Base-by-base conservation (phyloP, 768 basidiomycete genomes). In the Auricularia auricula-judae region DNA sequence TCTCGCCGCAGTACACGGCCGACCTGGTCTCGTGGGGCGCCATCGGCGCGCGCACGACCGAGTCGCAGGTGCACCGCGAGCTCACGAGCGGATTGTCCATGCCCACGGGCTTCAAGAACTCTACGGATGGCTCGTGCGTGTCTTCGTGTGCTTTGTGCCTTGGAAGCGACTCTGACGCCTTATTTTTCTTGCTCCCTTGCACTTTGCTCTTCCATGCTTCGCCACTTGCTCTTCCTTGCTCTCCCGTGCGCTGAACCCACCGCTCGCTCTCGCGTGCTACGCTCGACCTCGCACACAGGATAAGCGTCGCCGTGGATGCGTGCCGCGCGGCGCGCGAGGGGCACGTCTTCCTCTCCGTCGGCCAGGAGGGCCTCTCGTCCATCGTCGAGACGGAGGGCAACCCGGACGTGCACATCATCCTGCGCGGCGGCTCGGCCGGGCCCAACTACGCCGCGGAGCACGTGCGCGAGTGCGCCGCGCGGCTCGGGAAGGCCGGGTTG, bases 91-190 rank as follows among this genome's bases (percentile, higher is more conserved):
- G 87, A 1, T 79, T 96, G n/a, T 92, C 90, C 16, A 93, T 96
- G 90, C 89, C 91, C 2, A 93, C 94, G 3, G 97, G 97, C 7
- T 98, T 99, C 85, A 99, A 99, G 78, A 99, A 99, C 71, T 91
- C 91, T 11, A 98, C 96, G 1, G 97, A 98, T 70, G 97, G 97
- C 44, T 54, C 53, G 53, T 42, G 39, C 39, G 39, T 42, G 29
- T 29, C 29, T 29, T 29, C 29, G 29, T 29, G 29, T 29, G 29
- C 29, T 29, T 29, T 29, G 29, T 29, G 29, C 2, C 1, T 29
- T 29, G 29, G 29, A 29, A 29, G 23, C 0, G 29, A 29, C 29
- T 2, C 29, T 29, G 29, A 29, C 29, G 29, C 29, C 29, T 29
- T 29, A 29, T 29, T 2, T 3, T 42, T 42, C 39, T 14, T 42